These are phyloP conservation scores for Cardamine chenopodiifolia DNA, from an alignment of 345 rosid genomes.

Conservation along the genomic window DNA sequence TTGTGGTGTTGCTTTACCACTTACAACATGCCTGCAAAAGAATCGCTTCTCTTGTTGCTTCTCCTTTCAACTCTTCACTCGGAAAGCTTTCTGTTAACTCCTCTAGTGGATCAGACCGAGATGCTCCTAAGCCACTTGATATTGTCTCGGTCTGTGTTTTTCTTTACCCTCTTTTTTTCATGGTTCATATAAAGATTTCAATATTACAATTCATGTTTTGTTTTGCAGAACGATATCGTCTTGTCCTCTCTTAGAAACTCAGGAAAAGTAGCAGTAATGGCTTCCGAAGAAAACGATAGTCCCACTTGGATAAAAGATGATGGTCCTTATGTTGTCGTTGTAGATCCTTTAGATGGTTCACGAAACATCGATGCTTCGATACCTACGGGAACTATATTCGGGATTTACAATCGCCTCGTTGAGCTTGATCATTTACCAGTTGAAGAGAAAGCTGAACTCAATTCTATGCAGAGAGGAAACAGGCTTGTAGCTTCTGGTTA, in stretches of 20 bases:
- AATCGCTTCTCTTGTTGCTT: slow-evolving; percentile 85
- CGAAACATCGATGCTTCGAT: slow-evolving; percentile 90
- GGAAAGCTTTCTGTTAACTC: slow-evolving; percentile 49
- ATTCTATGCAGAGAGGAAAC: slow-evolving; percentile 78
- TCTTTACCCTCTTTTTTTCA: not conserved
- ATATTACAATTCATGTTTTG: slow-evolving; percentile 7
- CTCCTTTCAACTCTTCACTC: slow-evolving; percentile 78
- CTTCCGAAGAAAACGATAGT: slow-evolving; percentile 85
- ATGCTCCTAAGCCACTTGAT: slow-evolving; percentile 88
- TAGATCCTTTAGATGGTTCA: slow-evolving; percentile 95
- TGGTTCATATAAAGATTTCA: slow-evolving; percentile 20
- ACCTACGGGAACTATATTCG: slow-evolving; percentile 90
- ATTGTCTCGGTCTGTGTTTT: slow-evolving; percentile 60
- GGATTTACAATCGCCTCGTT: slow-evolving; percentile 65
- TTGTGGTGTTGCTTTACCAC: slow-evolving; percentile 70
- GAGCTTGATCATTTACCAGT: slow-evolving; percentile 78
- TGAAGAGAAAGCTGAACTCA: slow-evolving; percentile 70
- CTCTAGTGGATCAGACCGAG: slow-evolving; percentile 59
- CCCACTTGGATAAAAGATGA: slow-evolving; percentile 74
- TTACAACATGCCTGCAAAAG: slow-evolving; percentile 90
- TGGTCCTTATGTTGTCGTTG: slow-evolving; percentile 78
- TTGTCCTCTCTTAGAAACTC: slow-evolving; percentile 73
- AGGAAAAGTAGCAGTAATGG: slow-evolving; percentile 91
- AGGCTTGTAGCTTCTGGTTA: slow-evolving; percentile 85
- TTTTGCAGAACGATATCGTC: slow-evolving; percentile 74